Evolutionary conservation across 371 early-diverging fungal species (phyloP), one percentile per base, ranked within the genome.

Genomic region (Rhizomucor miehei): DNA sequence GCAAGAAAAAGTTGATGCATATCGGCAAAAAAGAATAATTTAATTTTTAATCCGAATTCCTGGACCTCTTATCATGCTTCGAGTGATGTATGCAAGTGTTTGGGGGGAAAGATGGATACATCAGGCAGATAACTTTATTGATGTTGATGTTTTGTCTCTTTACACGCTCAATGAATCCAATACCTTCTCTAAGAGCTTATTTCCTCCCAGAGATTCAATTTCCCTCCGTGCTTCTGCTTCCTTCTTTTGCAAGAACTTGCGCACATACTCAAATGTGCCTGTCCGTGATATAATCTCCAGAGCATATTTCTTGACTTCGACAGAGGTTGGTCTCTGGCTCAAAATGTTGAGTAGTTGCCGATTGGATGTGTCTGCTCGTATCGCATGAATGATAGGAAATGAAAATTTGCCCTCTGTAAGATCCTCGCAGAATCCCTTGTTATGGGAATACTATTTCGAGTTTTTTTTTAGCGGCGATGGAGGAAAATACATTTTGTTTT

Each of bases 381-480:
- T 90, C 8, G 90, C 85, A 54, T 93, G 95, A 20, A 94, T 90
- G 52, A 96, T 86, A 1, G 93, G 94, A 60, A 90, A 97, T 2
- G 95, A 95, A 63, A 94, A 96, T 71, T 98, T 98, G 58, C 98
- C 98, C 73, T 98, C 97, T 0, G 94, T 94, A 49, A 98, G 65
- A 65, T 98, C 98, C 67, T 98, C 97, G 56, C 94, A 95, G 63
- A 90, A 98, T 12, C 97, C 95, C 67, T 98, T 98, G 69, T 89
- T 91, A 38, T 89, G 77, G 2, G 88, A 72, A 61, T 94, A 97
- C 88, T 91, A 56, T n/a, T 2, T 13, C 24, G 16, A 29, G 2
- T 17, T 25, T 8, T 21, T 19, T 16, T 21, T 11, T 34, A 34
- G 16, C 12, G 12, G 9, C 14, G 20, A 4, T 1, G 1, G 1